Conservation (phyloP, 2,329 filamentous ascomycete genomes). For the Aureobasidium sp. region DNA sequence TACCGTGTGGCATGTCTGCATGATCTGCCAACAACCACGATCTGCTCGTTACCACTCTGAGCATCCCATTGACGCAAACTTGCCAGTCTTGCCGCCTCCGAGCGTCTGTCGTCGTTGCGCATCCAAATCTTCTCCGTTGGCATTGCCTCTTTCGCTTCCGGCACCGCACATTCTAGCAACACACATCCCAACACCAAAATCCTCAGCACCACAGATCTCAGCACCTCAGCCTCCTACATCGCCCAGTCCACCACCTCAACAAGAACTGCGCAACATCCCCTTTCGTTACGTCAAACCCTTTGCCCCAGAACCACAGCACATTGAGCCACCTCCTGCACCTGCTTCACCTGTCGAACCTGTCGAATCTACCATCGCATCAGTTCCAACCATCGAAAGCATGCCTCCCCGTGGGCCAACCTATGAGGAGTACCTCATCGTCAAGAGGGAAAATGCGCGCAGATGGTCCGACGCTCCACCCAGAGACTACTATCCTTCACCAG, state of each 20-base stretch:
- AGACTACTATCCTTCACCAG: background rate
- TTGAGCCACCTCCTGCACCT: background rate
- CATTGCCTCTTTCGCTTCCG: background rate
- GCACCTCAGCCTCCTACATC: background rate
- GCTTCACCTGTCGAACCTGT: background rate
- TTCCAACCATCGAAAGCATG: background rate
- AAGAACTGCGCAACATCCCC: background rate
- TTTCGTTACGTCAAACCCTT: background rate
- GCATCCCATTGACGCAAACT: background rate
- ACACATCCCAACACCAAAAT: background rate
- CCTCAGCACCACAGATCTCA: background rate
- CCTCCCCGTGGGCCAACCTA: background rate
- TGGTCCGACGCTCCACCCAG: background rate
- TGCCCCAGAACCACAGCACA: background rate
- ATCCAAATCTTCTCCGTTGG: background rate
- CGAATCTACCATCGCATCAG: background rate
- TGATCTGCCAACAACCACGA: constrained; percentile 10
- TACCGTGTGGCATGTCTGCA: constrained; percentile 14
- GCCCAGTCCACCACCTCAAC: background rate
- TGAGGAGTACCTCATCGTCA: background rate
- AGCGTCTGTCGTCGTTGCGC: constrained; percentile 6
- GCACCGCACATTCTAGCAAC: background rate
- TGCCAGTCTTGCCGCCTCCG: background rate
- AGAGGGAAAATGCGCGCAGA: background rate
- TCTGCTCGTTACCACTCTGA: constrained; percentile 12